Conservation (phyloP, 495 filamentous ascomycete genomes). For the Glarea lozoyensis region DNA sequence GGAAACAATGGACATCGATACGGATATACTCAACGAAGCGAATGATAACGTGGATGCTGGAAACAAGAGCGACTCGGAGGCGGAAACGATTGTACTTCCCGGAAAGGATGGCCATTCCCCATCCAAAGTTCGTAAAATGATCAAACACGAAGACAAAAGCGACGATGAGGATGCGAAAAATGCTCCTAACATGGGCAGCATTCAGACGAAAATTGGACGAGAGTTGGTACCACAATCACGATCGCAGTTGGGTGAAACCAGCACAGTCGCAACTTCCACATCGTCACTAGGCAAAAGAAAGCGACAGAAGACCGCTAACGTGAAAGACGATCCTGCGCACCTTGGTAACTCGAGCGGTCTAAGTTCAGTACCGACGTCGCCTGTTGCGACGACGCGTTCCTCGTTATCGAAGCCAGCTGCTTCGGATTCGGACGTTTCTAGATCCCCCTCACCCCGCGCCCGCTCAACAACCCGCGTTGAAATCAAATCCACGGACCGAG, state of each 20-base stretch:
- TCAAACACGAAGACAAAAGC: conserved; percentile 61
- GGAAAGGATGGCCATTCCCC: conserved; percentile 63
- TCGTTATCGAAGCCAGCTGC: conserved; percentile 25
- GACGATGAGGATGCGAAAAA: conserved; percentile 32
- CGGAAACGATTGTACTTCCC: conserved; percentile 70
- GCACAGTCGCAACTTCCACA: conserved; percentile 12
- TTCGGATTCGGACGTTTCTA: conserved; percentile 27
- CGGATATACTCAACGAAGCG: conserved; percentile 8
- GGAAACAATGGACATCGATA: conserved; percentile 14
- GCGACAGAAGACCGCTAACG: conserved; percentile 13
- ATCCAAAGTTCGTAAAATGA: conserved; percentile 57
- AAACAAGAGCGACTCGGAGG: conserved; percentile 61
- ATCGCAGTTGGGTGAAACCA: conserved; percentile 19
- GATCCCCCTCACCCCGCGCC: conserved; percentile 16
- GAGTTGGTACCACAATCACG: conserved; percentile 9
- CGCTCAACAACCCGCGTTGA: conserved; percentile 13
- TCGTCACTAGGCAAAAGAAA: conserved; percentile 32
- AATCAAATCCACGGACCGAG: conserved; percentile 20
- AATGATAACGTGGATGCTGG: conserved; percentile 26
- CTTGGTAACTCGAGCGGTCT: conserved; percentile 36
- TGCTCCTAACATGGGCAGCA: conserved; percentile 15
- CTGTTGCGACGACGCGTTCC: conserved; percentile 25
- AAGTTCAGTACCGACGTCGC: conserved; percentile 46
- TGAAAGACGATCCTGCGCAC: conserved; percentile 20
- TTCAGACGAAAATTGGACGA: conserved; percentile 22